Percentiles rank a stretch among this genome's conserved stretches.
These are phyloP conservation scores for Capsicum rhomboideum DNA, from an alignment of 257 asterid genomes.

Conservation along the genomic window DNA sequence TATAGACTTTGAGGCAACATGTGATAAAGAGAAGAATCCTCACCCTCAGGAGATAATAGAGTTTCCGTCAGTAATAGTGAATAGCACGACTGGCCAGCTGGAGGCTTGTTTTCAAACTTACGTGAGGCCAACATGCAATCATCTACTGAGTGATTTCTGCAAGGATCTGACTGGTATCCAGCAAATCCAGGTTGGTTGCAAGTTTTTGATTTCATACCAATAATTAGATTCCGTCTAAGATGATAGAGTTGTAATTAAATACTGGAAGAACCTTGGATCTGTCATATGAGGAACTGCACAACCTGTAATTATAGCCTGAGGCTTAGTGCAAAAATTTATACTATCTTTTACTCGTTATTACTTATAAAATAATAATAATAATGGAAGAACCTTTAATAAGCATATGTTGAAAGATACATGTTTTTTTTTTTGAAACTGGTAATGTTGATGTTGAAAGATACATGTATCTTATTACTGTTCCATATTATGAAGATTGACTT, in stretches of 20 bases:
- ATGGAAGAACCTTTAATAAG: neutral
- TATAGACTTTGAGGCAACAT: conserved; percentile 90
- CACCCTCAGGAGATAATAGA: conserved; percentile 95
- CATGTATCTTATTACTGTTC: neutral
- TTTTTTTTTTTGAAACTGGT: neutral
- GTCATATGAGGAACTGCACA: neutral
- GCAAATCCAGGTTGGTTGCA: conserved; percentile 65
- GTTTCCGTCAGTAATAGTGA: conserved; percentile 88
- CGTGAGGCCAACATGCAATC: conserved; percentile 81
- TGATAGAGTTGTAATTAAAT: neutral
- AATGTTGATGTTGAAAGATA: neutral
- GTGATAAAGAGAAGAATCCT: conserved; percentile 66
- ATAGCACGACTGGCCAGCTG: conserved; percentile 59
- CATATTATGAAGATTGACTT: neutral
- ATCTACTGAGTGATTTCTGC: conserved; percentile 72
- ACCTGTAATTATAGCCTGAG: neutral
- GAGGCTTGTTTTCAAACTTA: conserved; percentile 83
- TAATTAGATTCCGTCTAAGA: neutral
- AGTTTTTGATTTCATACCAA: neutral
- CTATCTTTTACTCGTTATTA: neutral
- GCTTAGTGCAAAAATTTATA: neutral
- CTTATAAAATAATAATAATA: neutral
- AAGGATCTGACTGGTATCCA: conserved; percentile 93
- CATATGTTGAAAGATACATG: neutral
- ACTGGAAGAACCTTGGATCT: neutral